Evolutionary conservation across 139 green algal genomes (phyloP).

Genomic region (Chlorella sp.): DNA sequence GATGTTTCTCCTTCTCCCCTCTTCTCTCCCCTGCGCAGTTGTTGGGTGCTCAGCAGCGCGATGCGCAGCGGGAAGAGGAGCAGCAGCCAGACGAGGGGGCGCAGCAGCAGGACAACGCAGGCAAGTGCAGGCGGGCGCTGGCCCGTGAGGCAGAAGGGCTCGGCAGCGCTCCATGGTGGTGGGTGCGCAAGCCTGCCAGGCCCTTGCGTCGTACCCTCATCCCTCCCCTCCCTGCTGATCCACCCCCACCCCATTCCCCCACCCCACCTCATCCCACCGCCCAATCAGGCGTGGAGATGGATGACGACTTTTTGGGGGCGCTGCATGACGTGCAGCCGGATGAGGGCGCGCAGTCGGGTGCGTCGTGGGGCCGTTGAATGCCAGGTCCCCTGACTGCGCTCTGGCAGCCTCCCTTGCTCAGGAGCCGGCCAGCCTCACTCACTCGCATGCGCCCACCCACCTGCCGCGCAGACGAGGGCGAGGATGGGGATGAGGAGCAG

Average conservation of each 20-base stretch:
- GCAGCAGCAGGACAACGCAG: constrained; percentile 56
- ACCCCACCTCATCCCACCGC: not conserved
- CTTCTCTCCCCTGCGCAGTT: too few relatives aligned
- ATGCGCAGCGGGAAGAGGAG: constrained; percentile 46
- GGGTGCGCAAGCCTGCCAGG: too few relatives aligned
- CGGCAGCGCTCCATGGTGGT: too few relatives aligned
- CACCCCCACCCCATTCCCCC: not conserved
- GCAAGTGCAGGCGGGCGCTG: too few relatives aligned
- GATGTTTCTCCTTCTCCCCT: too few relatives aligned
- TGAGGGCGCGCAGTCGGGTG: constrained; percentile 39
- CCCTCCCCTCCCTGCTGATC: not conserved
- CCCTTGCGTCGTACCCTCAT: not conserved
- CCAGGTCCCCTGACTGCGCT: not conserved
- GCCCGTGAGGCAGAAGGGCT: too few relatives aligned
- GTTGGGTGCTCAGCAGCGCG: constrained; percentile 79
- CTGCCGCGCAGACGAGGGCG: constrained; percentile 53
- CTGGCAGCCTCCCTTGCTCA: not conserved
- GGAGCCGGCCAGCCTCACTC: not conserved
- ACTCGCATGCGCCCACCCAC: not conserved
- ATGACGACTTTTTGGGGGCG: constrained; percentile 93
- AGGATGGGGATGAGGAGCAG: constrained; percentile 61
- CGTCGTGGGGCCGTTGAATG: constrained; percentile 1
- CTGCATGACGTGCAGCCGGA: constrained; percentile 72
- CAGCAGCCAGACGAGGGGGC: constrained; percentile 37
- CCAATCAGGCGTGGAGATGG: constrained; percentile 92